Evolutionary conservation across 2,329 filamentous ascomycete genomes (phyloP).

Genomic region (Aspergillus sp.): DNA sequence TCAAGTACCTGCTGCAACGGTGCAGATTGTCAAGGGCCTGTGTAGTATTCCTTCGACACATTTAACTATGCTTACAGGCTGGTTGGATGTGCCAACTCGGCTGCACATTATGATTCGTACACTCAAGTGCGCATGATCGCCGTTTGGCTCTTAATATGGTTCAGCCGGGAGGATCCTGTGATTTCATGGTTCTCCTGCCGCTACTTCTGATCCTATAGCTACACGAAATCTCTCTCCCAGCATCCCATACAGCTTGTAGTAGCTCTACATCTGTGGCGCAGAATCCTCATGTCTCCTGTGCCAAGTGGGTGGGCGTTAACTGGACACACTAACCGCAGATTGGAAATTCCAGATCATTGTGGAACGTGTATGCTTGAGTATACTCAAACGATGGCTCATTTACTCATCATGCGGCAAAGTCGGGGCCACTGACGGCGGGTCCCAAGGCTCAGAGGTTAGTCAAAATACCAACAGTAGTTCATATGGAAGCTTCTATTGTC

Average conservation of each 20-base stretch:
- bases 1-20: neutral
- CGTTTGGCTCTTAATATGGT: neutral
- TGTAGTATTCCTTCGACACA: neutral
- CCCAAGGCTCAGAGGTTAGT: constrained; percentile 7
- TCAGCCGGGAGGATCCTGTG: neutral
- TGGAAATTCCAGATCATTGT: neutral
- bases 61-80: neutral
- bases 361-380: neutral
- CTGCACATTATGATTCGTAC: neutral
- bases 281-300: neutral
- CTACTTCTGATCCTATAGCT: neutral
- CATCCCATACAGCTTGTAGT: neutral
- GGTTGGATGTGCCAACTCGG: neutral
- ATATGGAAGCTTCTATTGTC: neutral
- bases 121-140: neutral
- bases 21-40: neutral
- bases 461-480: constrained; percentile 1
- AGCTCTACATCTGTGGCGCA: neutral
- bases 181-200: neutral
- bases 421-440: constrained; percentile 1
- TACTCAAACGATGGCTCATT: neutral
- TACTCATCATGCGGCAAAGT: constrained; percentile 16
- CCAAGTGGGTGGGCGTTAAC: neutral
- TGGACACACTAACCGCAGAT: neutral
- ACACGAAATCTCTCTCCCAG: neutral